These are phyloP conservation scores for Aspergillus biplanus DNA, from an alignment of 495 filamentous ascomycete species.

Conservation along the genomic window DNA sequence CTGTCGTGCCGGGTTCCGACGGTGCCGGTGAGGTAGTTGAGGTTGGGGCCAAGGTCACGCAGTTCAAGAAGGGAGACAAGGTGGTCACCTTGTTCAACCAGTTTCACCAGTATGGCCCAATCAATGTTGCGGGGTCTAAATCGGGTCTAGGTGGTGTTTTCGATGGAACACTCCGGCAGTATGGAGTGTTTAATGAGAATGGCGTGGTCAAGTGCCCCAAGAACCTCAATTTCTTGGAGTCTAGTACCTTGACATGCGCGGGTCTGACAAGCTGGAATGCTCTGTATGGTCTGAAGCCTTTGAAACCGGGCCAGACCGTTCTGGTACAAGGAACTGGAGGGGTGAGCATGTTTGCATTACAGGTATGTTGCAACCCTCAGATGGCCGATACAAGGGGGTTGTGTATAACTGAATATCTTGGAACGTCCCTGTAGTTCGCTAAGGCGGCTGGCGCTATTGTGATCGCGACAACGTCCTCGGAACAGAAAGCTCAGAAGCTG, in stretches of 20 bases:
- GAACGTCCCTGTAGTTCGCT: slow-evolving; percentile 62
- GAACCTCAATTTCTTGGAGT: slow-evolving; percentile 66
- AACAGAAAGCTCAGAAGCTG: slow-evolving; percentile 64
- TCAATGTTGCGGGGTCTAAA: slow-evolving; percentile 42
- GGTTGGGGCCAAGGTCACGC: slow-evolving; percentile 66
- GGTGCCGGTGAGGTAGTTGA: slow-evolving; percentile 74
- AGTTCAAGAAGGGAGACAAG: slow-evolving; percentile 71
- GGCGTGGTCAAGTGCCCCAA: slow-evolving; percentile 68
- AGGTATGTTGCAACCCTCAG: slow-evolving; percentile 48
- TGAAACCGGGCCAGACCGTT: slow-evolving; percentile 72
- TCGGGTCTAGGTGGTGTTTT: slow-evolving; percentile 73
- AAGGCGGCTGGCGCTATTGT: slow-evolving; percentile 81
- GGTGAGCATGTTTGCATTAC: slow-evolving; percentile 76
- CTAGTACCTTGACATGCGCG: slow-evolving; percentile 71
- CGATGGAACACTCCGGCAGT: slow-evolving; percentile 73
- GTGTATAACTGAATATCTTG: neutral
- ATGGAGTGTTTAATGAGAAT: slow-evolving; percentile 69
- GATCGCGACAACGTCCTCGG: slow-evolving; percentile 78
- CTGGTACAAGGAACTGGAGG: slow-evolving; percentile 83
- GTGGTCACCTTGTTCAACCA: slow-evolving; percentile 83
- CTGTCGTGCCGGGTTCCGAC: slow-evolving; percentile 74
- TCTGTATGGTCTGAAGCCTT: slow-evolving; percentile 67
- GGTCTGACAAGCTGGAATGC: slow-evolving; percentile 83
- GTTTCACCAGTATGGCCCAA: slow-evolving; percentile 64
- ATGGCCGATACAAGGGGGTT: neutral